phyloP scores from a whole-genome alignment of 371 early-diverging fungal genomes.

The Syncephalastrum contaminatum region DNA sequence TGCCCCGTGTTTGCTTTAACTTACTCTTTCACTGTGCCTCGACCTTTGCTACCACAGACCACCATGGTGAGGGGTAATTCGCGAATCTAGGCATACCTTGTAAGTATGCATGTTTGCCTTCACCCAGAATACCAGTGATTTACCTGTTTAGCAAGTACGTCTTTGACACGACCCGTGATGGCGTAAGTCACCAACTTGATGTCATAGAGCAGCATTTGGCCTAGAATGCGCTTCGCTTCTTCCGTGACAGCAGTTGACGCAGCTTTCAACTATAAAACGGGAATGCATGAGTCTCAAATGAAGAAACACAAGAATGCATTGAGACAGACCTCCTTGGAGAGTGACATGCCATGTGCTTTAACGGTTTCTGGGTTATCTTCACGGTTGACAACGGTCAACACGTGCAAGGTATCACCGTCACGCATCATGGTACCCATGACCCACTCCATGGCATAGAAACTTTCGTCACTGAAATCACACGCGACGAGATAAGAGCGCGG shows the following conservation, averaged over 20 bases:
- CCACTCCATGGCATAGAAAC: slow-evolving; percentile 50
- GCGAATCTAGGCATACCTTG: slow-evolving; percentile 21
- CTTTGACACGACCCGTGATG: slow-evolving; percentile 52
- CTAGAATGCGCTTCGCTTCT: slow-evolving; percentile 27
- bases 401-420: slow-evolving; percentile 54
- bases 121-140: slow-evolving; percentile 3
- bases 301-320: not conserved
- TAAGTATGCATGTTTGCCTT: slow-evolving; percentile 11
- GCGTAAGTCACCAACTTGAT: slow-evolving; percentile 51
- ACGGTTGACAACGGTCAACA: slow-evolving; percentile 47
- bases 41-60: slow-evolving; percentile 47
- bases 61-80: slow-evolving; percentile 46
- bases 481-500: slow-evolving; percentile 37
- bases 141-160: slow-evolving; percentile 24
- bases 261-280: slow-evolving; percentile 22
- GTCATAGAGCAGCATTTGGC: slow-evolving; percentile 45
- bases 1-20: not conserved
- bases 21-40: slow-evolving; percentile 47
- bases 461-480: slow-evolving; percentile 43
- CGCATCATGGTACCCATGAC: slow-evolving; percentile 57
- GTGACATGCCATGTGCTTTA: slow-evolving; percentile 22
- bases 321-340: slow-evolving; percentile 19
- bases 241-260: slow-evolving; percentile 22
- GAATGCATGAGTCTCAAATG: not conserved
- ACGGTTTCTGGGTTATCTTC: slow-evolving; percentile 47